A percentile compares a stretch with the other conserved stretches of the same genome.
Evolutionary conservation across 108 stramenopile genomes (phyloP).

Genomic region (Pelagomonas calceolata): DNA sequence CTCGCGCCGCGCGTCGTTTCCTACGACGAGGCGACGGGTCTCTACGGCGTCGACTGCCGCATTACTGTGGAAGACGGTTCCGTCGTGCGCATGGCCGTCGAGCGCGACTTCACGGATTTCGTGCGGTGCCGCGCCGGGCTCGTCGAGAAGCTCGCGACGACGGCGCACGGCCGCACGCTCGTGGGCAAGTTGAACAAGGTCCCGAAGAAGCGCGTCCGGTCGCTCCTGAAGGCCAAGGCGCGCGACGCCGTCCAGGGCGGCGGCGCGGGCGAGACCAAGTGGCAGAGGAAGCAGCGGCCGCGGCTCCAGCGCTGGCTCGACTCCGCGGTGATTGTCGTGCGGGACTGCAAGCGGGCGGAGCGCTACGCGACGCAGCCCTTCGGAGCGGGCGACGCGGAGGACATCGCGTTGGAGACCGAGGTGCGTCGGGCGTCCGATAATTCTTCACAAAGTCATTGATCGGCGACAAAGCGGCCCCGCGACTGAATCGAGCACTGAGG

Average conservation of each 20-base stretch:
- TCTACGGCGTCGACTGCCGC: neutral
- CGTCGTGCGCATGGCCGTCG: neutral
- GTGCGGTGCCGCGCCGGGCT: neutral
- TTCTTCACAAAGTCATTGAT: too few species aligned
- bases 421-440: too few species aligned
- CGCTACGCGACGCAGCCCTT: too few species aligned
- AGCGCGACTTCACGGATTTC: neutral
- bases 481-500: too few species aligned
- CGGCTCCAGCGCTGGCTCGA: neutral
- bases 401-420: too few species aligned
- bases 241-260: neutral
- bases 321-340: neutral
- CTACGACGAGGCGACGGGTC: neutral
- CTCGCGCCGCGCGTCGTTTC: neutral
- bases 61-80: neutral
- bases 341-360: neutral
- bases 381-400: too few species aligned
- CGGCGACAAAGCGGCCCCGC: too few species aligned
- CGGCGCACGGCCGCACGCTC: neutral
- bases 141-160: neutral
- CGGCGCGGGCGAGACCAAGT: neutral
- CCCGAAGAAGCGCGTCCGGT: neutral
- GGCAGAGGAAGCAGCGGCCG: neutral
- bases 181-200: neutral
- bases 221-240: neutral